phyloP scores from a whole-genome alignment of 371 early-diverging fungal genomes.

The Fennellomyces sp. region DNA sequence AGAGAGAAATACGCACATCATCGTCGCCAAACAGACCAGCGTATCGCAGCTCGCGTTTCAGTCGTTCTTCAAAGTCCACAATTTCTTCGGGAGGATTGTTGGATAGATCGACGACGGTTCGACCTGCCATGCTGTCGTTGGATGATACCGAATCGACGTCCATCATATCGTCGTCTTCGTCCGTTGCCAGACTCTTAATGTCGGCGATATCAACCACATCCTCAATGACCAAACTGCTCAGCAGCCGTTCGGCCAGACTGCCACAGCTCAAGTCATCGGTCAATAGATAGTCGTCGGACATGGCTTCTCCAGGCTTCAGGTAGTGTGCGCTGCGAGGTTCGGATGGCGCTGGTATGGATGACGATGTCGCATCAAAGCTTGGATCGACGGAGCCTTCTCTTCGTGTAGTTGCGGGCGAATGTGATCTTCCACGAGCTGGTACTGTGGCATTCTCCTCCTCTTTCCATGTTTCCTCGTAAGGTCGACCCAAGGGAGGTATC shows the following conservation, averaged over 20 bases:
- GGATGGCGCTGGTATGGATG: too few species aligned
- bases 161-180: constrained; percentile 17
- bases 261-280: constrained; percentile 66
- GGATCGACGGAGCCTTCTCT: neutral
- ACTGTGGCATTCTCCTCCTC: constrained; percentile 69
- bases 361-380: too few species aligned
- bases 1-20: constrained; percentile 50
- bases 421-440: constrained; percentile 41
- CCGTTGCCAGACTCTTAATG: constrained; percentile 5
- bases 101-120: constrained; percentile 23
- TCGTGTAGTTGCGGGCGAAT: constrained; percentile 26
- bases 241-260: constrained; percentile 74
- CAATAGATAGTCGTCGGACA: constrained; percentile 66
- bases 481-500: constrained; percentile 79
- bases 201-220: constrained; percentile 53
- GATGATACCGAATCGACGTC: constrained; percentile 5
- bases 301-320: constrained; percentile 14
- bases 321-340: constrained; percentile 33
- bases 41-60: constrained; percentile 80
- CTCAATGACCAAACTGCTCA: constrained; percentile 69
- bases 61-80: constrained; percentile 75
- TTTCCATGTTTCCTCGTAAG: constrained; percentile 81
- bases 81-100: constrained; percentile 28
- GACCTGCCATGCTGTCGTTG: constrained; percentile 5
- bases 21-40: constrained; percentile 83